Conservation (phyloP, 1,284 basidiomycete species). For the Malassezia psittaci region DNA sequence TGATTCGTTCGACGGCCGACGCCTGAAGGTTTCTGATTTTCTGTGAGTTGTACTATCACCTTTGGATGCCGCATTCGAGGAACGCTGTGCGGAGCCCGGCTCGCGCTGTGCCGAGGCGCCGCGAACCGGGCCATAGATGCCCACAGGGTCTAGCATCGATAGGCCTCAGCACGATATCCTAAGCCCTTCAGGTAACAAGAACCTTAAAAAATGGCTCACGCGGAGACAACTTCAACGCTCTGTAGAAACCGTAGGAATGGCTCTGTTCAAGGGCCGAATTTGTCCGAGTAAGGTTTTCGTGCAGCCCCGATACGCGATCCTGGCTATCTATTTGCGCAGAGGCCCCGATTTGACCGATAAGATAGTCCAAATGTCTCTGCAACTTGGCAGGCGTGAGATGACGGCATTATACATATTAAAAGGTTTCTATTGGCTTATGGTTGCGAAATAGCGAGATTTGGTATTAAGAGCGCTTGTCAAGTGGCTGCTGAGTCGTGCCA, state of each 20-base stretch:
- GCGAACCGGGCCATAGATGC: background rate
- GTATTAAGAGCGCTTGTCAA: no score
- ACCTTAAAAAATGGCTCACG: background rate
- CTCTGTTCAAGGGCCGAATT: no score
- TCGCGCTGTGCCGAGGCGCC: background rate
- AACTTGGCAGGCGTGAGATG: background rate
- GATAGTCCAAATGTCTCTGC: background rate
- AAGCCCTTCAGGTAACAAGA: background rate
- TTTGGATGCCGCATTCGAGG: background rate
- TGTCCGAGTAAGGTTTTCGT: no score
- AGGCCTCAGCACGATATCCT: background rate
- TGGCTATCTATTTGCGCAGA: background rate
- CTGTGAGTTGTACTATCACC: no score
- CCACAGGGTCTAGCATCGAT: conserved; percentile 4
- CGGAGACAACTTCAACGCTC: no score
- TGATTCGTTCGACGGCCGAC: no score
- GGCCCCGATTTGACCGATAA: conserved; percentile 1
- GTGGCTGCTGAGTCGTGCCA: no score
- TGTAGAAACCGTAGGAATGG: background rate
- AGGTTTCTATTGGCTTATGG: background rate
- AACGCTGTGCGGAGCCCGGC: background rate
- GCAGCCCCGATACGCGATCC: background rate
- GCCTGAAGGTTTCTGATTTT: no score
- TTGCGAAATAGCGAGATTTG: background rate
- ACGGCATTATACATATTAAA: background rate